Conservation (phyloP, 192 early-diverging fungal genomes). For the Coemansia aciculifera region DNA sequence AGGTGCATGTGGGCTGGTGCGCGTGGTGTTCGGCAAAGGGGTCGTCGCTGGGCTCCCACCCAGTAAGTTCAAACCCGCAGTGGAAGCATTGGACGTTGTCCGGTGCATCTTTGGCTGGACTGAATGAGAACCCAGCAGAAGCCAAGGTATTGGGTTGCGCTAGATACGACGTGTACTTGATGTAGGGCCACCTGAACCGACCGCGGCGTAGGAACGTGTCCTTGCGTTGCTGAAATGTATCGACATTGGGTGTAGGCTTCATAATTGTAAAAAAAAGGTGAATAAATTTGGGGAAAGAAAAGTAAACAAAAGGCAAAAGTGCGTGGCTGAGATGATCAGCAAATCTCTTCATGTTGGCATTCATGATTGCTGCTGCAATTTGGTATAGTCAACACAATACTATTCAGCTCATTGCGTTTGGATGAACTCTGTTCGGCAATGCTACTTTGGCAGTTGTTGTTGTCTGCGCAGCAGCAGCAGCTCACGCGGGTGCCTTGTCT, state of each 20-base stretch:
- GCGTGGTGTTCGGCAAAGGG: constrained; percentile 53
- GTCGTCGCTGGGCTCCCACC: constrained; percentile 53
- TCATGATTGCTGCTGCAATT: neutral
- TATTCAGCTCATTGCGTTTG: neutral
- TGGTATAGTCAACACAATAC: neutral
- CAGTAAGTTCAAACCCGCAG: constrained; percentile 52
- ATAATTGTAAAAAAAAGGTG: constrained; percentile 9
- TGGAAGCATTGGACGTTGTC: constrained; percentile 57
- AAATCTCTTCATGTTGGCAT: neutral
- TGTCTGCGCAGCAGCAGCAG: neutral
- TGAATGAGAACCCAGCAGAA: constrained; percentile 53
- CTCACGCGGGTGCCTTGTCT: neutral
- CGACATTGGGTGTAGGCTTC: constrained; percentile 20
- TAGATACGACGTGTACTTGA: constrained; percentile 40
- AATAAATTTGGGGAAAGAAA: neutral
- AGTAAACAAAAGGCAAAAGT: neutral
- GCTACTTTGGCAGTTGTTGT: neutral
- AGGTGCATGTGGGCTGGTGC: constrained; percentile 45
- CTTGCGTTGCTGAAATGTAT: constrained; percentile 43
- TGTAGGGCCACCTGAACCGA: constrained; percentile 46
- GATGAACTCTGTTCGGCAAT: neutral
- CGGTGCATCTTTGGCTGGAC: constrained; percentile 44
- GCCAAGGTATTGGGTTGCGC: constrained; percentile 53
- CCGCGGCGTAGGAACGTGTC: constrained; percentile 52
- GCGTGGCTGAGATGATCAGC: neutral